Conservation (phyloP, 768 basidiomycete genomes). For the Nidularia pulvinata region DNA sequence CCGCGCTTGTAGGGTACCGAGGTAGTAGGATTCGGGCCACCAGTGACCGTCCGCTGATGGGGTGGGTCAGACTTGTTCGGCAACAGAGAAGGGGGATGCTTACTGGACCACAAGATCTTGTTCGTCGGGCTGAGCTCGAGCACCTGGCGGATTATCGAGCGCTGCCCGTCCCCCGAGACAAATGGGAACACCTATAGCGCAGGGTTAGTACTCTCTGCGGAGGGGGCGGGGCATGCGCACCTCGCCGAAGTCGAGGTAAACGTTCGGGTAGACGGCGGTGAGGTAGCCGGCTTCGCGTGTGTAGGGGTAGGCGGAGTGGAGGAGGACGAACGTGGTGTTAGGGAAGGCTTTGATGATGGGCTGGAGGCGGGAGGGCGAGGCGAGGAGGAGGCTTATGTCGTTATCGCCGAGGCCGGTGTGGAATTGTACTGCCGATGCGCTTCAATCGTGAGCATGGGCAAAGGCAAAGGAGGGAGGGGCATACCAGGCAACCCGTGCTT, state of each 20-base stretch:
- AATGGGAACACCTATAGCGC: constrained; percentile 59
- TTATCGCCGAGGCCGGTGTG: constrained; percentile 83
- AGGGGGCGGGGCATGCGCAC: constrained; percentile 19
- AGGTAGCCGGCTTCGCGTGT: constrained; percentile 81
- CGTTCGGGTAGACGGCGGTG: constrained; percentile 68
- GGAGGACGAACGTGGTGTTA: constrained; percentile 58
- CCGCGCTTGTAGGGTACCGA: constrained; percentile 66
- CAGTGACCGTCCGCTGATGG: constrained; percentile 59
- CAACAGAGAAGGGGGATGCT: constrained; percentile 13
- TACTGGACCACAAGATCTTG: constrained; percentile 84
- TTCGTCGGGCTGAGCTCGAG: constrained; percentile 75
- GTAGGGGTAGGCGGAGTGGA: constrained; percentile 81
- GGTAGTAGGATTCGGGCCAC: constrained; percentile 80
- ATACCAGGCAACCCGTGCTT: constrained; percentile 59
- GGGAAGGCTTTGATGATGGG: constrained; percentile 66
- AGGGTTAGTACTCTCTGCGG: background rate
- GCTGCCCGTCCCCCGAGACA: constrained; percentile 64
- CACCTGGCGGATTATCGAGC: constrained; percentile 55
- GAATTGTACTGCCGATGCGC: constrained; percentile 69
- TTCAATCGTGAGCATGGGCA: background rate
- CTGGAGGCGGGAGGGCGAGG: constrained; percentile 71
- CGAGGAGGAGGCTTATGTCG: constrained; percentile 56
- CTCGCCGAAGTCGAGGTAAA: constrained; percentile 81
- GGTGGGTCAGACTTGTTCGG: background rate
- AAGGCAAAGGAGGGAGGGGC: constrained; percentile 7